Base-by-base conservation (phyloP, 371 early-diverging fungal species). In the Mucor lusitanicus region DNA sequence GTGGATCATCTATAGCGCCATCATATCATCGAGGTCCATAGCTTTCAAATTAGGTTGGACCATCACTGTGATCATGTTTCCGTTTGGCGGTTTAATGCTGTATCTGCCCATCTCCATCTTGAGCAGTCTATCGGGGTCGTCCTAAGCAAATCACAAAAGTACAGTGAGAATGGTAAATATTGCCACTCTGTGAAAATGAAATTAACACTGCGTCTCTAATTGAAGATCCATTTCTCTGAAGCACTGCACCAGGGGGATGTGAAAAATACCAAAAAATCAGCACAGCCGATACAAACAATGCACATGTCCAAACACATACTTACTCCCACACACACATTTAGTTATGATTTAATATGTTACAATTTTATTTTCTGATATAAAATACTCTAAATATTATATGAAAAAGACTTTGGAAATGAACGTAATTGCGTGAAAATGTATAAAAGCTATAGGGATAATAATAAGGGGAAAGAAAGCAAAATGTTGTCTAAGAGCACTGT, bases 71-170 rank as follows among this genome's bases (percentile, higher is more conserved):
- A n/a, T 57, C 3, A 40, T 70, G 59, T 70, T 70, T 37, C 71
- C 71, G 12, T 66, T 70, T 59, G 63, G 63, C 21, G 71, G 71
- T 15, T 48, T 70, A 13, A 30, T 70, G 27, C 58, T 70, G n/a
- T 70, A 59, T 33, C 27, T 70, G 30, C 71, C 71, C 15, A 12
- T 65, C 3, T 48, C 64, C 44, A 28, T 55, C 39, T n/a, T 63
- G 39, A 53, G 17, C 15, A 19, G 0, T 56, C 15, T 56, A 32
- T 25, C 27, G 17, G 40, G 13, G 13, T 23, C 27, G 15, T 23
- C 23, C 25, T 27, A 27, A 25, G 25, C 25, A 27, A 27, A 12
- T 15, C 23, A 27, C 27, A n/a, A n/a, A n/a, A n/a, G n/a, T n/a
- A n/a, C n/a, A n/a, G n/a, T n/a, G n/a, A n/a, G n/a, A n/a, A n/a